Evolutionary conservation across 176 grass and related monocot species (phyloP), one percentile per base, ranked within the genome.

Genomic region (Echinochloa phyllopogon): DNA sequence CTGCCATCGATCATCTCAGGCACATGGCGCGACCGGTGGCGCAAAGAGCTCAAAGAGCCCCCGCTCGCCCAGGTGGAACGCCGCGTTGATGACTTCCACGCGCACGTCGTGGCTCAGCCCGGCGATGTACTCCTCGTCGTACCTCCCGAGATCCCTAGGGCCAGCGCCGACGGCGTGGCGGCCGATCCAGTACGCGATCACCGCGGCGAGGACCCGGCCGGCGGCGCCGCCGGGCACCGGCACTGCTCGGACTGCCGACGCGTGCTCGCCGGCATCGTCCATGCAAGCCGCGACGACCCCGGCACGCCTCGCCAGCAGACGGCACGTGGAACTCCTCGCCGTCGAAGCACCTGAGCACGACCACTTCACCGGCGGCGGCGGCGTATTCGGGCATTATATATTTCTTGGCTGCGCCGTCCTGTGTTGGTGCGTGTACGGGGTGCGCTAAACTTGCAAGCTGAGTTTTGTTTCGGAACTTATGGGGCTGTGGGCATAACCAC

Each of bases 331-430:
- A 77, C 83, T 85, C 62, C 47, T 76, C 83, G 23, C 73, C 72
- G 39, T 77, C 73, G 73, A 85, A 85, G 62, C 73, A 85, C 49
- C 73, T 68, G 36, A 85, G 73, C 83, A 69, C 15, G 17, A 85
- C 63, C 11, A 67, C 71, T 4, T 75, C 13, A 4, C 27, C 27
- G 10, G 79, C 1, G 10, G 78, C 0, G 21, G 42, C 24, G 24
- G 36, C 6, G n/a, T 47, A 12, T 7, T 48, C 56, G 2, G 47
- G 71, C 81, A 83, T 55, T 53, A 7, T 6, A 33, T 33, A 33
- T 64, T 64, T 6, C 5, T 27, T 21, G 62, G 42, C 42, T 17
- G 37, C 40, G 9, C 1, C 25, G 39, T 6, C 13, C 39, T 70
- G 5, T 27, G 7, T 3, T 7, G 13, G 2, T 43, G 29, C 33